These are phyloP conservation scores for Planoprotostelium fungivorum DNA, from an alignment of 78 protist species.

Conservation along the genomic window DNA sequence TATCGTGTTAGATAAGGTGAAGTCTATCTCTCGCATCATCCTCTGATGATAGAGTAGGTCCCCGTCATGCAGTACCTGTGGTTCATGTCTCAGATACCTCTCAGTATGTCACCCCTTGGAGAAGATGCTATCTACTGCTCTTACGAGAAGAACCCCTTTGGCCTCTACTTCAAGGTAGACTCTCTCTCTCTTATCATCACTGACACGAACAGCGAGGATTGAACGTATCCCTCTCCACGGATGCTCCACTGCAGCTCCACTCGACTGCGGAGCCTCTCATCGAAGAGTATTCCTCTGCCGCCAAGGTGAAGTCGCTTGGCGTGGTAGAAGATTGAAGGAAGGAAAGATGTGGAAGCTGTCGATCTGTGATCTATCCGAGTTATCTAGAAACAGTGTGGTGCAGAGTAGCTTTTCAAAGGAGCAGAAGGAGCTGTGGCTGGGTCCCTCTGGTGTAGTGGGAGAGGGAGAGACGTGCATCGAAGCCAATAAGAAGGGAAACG, in stretches of 20 bases:
- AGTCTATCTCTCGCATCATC: neutral
- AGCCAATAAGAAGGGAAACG: neutral
- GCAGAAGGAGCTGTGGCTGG: conserved; percentile 74
- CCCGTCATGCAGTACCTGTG: neutral
- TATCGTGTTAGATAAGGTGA: conserved; percentile 56
- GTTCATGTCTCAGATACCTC: neutral
- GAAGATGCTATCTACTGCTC: neutral
- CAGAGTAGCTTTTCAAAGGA: conserved; percentile 79
- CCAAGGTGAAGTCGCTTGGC: conserved; percentile 53
- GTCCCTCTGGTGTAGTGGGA: conserved; percentile 15
- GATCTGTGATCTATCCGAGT: conserved; percentile 91
- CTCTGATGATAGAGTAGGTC: neutral
- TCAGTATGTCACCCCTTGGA: neutral
- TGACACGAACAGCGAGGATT: conserved; percentile 90
- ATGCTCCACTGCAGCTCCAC: conserved; percentile 96
- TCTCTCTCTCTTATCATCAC: conserved; percentile 17
- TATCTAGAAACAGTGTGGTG: conserved; percentile 87
- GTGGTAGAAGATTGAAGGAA: neutral
- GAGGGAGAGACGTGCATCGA: neutral
- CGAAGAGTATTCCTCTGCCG: conserved; percentile 93
- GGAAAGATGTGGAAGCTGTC: conserved; percentile 63
- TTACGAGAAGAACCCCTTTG: neutral
- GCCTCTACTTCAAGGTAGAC: neutral
- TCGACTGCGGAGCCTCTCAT: conserved; percentile 95
- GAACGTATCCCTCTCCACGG: conserved; percentile 92